Evolutionary conservation across 2,329 filamentous ascomycete species (phyloP), one percentile per base, ranked within the genome.

Genomic region (Myrmaecium sp.): DNA sequence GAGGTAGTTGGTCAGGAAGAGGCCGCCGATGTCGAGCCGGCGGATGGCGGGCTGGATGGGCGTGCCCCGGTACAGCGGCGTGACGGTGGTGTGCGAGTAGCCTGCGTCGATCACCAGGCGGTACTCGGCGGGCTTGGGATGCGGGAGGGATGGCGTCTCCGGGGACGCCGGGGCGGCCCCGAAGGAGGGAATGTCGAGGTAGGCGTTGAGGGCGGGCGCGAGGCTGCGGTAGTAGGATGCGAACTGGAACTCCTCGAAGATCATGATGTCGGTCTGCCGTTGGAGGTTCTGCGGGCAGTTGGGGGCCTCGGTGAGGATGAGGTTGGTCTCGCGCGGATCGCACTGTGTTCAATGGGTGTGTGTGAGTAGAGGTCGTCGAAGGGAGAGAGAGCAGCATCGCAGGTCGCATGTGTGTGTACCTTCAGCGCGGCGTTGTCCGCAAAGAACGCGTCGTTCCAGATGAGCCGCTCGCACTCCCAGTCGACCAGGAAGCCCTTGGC

Each of bases 191-290:
- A 82, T 58, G 32, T 89, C 75, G 41, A 82, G 77, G 55, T 86
- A 92, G 6, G 82, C 77, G 42, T 84, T 86, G 30, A 92, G 66
- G 0, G 69, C 62, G 5, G 81, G 66, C 0, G 70, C 81, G 36
- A 79, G 59, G 30, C 69, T 74, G 33, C 89, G 70, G 36, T 76
- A 77, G 54, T 92, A 92, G 37, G 78, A 76, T 7, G 75, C 69
- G 52, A 98, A 98, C 3, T 81, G 81, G 57, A 89, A 98, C 47
- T 95, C 84, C 47, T 98, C 89, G 58, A 98, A 95, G 2, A 95
- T 70, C 45, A 98, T 82, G 57, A 98, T 86, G 44, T 98, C 89
- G 40, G 81, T 83, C 47, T 94, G 89, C 20, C 74, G 69, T 52
- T 94, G 83, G 35, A 98, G 55, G 8, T 73, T 71, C 1, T 76